Base-by-base conservation (phyloP, 2,329 filamentous ascomycete genomes). In the Stagonosporopsis cucurbitacearum region DNA sequence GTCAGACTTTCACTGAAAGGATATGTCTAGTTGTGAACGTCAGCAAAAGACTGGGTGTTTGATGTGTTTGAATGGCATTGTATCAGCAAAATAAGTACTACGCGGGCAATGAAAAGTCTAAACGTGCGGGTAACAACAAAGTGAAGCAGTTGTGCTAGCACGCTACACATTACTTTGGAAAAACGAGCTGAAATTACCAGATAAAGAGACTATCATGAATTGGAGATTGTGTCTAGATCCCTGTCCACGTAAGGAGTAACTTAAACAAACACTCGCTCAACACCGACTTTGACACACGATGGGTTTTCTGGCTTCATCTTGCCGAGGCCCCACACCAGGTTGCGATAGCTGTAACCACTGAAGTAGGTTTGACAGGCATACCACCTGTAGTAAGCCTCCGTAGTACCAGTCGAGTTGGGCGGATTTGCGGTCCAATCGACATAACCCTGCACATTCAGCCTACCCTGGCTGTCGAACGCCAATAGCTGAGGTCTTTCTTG, bases 321-420 rank as follows among this genome's bases (percentile, higher is more conserved):
- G 0, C 80, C 80, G 46, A 79, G 41, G 2, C 71, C 73, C 78
- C 79, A 82, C 28, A 70, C 73, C 41, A 82, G 52, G 15, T 76
- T 78, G n/a, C 60, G 59, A 60, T 82, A 82, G 22, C 51, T 49
- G 58, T 82, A 82, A n/a, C 65, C 70, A 1, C 45, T 20, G 58
- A 68, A 77, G 44, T 77, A 72, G 1, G 78, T 81, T 36, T 70
- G 60, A 62, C 80, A 82, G 4, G 76, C 68, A 58, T 77, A 79
- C 80, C 81, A 83, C 57, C 73, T 71, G 52, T 77, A 68, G 63
- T 74, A 69, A 54, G 74, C 61, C 57, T 60, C 55, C n/a, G 36
- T 51, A 2, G 55, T 50, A 23, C 58, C 58, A 3, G 54, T 55
- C 6, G 49, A 39, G 15, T 61, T 67, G 0, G 68, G 64, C 15